These are phyloP conservation scores for Phytophthora crassamura DNA, from an alignment of 352 stramenopile genomes.

Conservation along the genomic window DNA sequence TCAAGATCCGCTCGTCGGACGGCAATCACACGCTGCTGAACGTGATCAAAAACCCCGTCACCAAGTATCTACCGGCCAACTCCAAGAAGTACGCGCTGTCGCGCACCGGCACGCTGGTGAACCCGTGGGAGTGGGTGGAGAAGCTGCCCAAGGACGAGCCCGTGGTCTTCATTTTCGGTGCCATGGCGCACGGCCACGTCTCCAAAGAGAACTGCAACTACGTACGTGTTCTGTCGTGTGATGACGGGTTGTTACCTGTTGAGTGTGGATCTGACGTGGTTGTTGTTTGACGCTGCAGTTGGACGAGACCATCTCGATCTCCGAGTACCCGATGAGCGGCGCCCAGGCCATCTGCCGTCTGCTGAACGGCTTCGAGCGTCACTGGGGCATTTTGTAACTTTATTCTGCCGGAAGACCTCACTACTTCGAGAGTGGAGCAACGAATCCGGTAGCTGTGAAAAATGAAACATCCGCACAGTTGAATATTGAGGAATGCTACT, in stretches of 20 bases:
- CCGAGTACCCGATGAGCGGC: constrained; percentile 98
- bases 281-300: constrained; percentile 59
- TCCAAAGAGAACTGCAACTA: constrained; percentile 98
- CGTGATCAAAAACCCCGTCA: constrained; percentile 99
- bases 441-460: constrained; percentile 5
- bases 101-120: constrained; percentile 95
- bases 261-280: constrained; percentile 15
- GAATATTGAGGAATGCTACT: too few species aligned
- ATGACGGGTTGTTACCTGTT: neutral
- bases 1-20: constrained; percentile 99
- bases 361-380: constrained; percentile 97
- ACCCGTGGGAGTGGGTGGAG: constrained; percentile 95
- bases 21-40: constrained; percentile 97
- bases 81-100: constrained; percentile 95
- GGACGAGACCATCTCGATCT: constrained; percentile 97
- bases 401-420: constrained; percentile 30
- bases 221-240: constrained; percentile 50
- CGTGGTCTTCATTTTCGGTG: constrained; percentile 98
- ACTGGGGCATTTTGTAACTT: constrained; percentile 98
- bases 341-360: constrained; percentile 97
- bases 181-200: constrained; percentile 97
- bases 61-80: constrained; percentile 96
- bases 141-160: constrained; percentile 91
- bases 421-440: neutral
- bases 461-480: constrained; percentile 22